Evolutionary conservation across 2,329 filamentous ascomycete genomes (phyloP), one percentile per base, ranked within the genome.

Genomic region (Trichoderma sp.): DNA sequence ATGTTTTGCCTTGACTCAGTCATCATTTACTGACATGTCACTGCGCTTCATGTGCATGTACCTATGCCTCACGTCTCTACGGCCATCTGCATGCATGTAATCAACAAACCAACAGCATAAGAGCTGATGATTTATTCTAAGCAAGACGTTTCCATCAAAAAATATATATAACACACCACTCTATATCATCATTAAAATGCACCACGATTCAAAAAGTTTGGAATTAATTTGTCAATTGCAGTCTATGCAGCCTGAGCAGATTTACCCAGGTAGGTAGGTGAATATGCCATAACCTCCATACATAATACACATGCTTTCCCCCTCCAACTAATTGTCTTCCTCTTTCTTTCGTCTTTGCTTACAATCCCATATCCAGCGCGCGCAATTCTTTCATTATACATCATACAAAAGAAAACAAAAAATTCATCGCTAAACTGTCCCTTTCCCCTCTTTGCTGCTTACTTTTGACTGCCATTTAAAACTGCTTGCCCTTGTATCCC

Each of bases 401-500:
- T 65, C 26, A 50, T 20, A 17, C 11, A 47, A 63, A 43, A 63
- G 12, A 43, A 63, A 17, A 63, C 30, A 15, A 28, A 30, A 55
- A 55, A 28, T 55, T 9, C 43, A 26, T 28, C 43, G 28, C 43
- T 57, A n/a, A 39, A 64, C 23, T 36, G 9, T 23, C 6, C 39
- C 23, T n/a, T 3, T 4, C n/a, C 28, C n/a, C 20, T 9, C 6
- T 23, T 47, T 15, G 6, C 30, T 3, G 20, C 15, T 20, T 20
- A 8, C 28, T 30, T 30, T 30, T 3, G 4, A 11, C 9, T 11
- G 20, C 9, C 6, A n/a, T 50, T 20, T 23, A 58, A 6, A 74
- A 75, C 34, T 73, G 50, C 72, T 82, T 81, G 72, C 80, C 81
- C 80, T 83, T 84, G 79, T 85, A 85, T 71, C 80, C 81, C 76